Conservation (phyloP, 371 early-diverging fungal genomes). For the Funneliformis caledonium region DNA sequence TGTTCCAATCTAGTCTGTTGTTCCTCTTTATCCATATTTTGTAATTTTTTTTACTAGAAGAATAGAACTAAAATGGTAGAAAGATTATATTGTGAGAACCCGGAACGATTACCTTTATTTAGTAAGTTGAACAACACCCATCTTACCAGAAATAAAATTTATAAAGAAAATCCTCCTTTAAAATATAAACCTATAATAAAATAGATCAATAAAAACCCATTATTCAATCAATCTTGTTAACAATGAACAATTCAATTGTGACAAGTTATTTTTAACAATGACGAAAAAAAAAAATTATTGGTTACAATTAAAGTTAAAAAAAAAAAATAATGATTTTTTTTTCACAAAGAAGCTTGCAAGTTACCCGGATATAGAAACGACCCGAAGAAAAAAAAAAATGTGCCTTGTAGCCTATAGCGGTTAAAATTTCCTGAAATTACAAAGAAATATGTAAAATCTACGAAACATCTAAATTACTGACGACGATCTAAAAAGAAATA, state of each 20-base stretch:
- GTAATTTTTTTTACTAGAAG: background rate
- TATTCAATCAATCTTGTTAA: too few species aligned
- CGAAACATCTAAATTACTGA: background rate
- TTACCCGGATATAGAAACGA: background rate
- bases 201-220: too few species aligned
- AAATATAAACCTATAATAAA: background rate
- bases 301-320: too few species aligned
- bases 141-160: background rate
- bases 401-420: background rate
- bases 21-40: constrained; percentile 1
- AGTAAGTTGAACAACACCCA: background rate
- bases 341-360: too few species aligned
- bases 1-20: background rate
- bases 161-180: background rate
- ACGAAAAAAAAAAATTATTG: too few species aligned
- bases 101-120: background rate
- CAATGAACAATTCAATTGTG: too few species aligned
- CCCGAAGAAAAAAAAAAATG: background rate
- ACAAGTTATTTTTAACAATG: too few species aligned
- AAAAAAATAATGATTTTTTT: too few species aligned
- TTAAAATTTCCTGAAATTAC: background rate
- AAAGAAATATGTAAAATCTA: background rate
- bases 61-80: background rate
- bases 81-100: background rate
- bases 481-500: background rate